Percentiles rank a stretch among this genome's conserved stretches.
Evolutionary conservation across 1,284 basidiomycete genomes (phyloP).

Genomic region (Heliocybe sulcata): DNA sequence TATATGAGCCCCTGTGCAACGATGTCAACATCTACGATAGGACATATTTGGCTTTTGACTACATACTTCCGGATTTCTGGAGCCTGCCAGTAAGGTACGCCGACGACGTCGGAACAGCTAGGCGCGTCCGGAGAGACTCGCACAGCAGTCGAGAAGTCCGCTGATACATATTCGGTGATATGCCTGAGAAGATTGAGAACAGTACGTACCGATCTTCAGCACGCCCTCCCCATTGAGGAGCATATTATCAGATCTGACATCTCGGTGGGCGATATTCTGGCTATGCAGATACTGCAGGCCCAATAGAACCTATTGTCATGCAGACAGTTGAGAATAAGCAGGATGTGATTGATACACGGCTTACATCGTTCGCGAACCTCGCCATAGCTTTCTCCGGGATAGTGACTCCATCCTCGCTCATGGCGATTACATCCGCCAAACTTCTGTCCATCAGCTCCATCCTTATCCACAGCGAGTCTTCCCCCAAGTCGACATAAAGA

Average conservation of each 20-base stretch:
- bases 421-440: conserved; percentile 64
- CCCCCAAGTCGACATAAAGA: conserved; percentile 57
- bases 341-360: conserved; percentile 19
- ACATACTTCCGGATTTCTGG: conserved; percentile 62
- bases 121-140: conserved; percentile 42
- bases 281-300: conserved; percentile 58
- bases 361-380: conserved; percentile 65
- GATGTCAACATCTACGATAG: background rate
- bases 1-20: conserved; percentile 49
- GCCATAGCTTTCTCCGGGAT: conserved; percentile 61
- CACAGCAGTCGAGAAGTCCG: conserved; percentile 72
- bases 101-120: conserved; percentile 46
- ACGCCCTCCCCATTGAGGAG: conserved; percentile 59
- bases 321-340: conserved; percentile 4
- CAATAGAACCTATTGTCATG: conserved; percentile 40
- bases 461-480: conserved; percentile 69
- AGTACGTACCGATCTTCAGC: conserved; percentile 63
- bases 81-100: conserved; percentile 75
- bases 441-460: conserved; percentile 86
- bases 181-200: conserved; percentile 1
- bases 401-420: conserved; percentile 51
- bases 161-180: conserved; percentile 25
- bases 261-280: conserved; percentile 66
- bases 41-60: background rate
- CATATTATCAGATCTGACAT: conserved; percentile 74